Conservation (phyloP, 306 rosid species). For the Begonia loranthoides region DNA sequence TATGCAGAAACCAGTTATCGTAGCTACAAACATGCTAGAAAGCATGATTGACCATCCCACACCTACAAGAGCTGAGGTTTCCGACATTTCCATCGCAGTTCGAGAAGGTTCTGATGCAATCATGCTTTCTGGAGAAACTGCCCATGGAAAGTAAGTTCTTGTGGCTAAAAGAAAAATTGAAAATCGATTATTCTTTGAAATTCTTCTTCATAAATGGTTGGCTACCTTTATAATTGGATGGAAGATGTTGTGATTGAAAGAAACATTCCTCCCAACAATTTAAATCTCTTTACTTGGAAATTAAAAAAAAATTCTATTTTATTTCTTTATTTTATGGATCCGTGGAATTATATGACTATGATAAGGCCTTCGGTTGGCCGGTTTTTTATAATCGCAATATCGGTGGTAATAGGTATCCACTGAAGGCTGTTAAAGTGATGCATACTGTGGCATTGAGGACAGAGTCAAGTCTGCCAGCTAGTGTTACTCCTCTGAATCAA, state of each 20-base stretch:
- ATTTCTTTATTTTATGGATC: no score
- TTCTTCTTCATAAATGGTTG: not conserved
- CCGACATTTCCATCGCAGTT: constrained; percentile 93
- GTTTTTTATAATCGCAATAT: not conserved
- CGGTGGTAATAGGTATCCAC: constrained; percentile 53
- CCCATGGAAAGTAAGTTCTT: constrained; percentile 82
- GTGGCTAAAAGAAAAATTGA: not conserved
- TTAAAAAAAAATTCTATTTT: no score
- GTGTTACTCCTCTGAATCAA: constrained; percentile 31
- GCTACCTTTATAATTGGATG: no score
- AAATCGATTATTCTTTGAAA: not conserved
- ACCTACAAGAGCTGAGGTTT: constrained; percentile 95
- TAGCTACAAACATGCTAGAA: constrained; percentile 97
- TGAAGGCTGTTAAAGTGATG: constrained; percentile 95
- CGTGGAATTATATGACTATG: no score
- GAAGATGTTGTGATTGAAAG: no score
- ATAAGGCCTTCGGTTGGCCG: no score
- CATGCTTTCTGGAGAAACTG: constrained; percentile 99
- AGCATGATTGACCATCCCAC: constrained; percentile 97
- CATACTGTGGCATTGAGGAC: constrained; percentile 80
- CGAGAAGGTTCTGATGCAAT: constrained; percentile 91
- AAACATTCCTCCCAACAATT: no score
- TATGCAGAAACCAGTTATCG: constrained; percentile 90
- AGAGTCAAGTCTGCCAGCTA: constrained; percentile 41
- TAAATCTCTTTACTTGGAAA: no score